Evolutionary conservation across 1,284 basidiomycete species (phyloP), one percentile per base, ranked within the genome.

Genomic region (Veloboletus limbatus): DNA sequence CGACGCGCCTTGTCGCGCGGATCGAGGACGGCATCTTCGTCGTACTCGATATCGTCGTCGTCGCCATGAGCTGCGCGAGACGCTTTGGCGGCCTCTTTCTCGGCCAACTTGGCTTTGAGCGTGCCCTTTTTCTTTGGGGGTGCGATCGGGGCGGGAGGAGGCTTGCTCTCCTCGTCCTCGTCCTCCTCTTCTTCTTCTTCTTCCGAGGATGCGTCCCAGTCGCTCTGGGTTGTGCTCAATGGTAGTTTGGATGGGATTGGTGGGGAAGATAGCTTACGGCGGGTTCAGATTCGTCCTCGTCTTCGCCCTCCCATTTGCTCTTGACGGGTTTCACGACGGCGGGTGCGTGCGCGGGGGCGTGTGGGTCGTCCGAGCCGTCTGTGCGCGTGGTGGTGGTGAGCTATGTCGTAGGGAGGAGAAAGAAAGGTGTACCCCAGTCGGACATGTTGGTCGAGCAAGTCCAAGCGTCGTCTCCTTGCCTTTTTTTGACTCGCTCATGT

Each of bases 181-280:
- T 88, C 86, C 14, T 86, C 85, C 6, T n/a, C n/a, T n/a, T n/a
- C 78, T 36, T 90, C 87, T 27, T 90, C 87, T 32, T 88, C 86
- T n/a, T 86, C 85, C 6, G 88, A 90, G 4, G 86, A 88, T 34
- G 78, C 88, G 56, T 97, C 94, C 94, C 93, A 97, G 68, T 95
- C 92, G 64, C 91, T 92, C 88, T 95, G 57, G 25, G 28, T 11
- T 43, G 27, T 18, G 48, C 41, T 22, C 9, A 46, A 45, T 35
- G 41, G 26, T 30, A n/a, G 47, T n/a, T 20, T 18, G 41, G 43
- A 39, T 47, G 45, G 36, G 17, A 6, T 5, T 3, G 6, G 22
- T 16, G 17, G 44, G 16, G 28, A 42, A 25, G 13, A 8, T 10
- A 8, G 30, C 76, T 56, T 59, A 84, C 82, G 30, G 75, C 77